Evolutionary conservation across 177 flowering plant species (phyloP).

Genomic region (Vitis hybrid): DNA sequence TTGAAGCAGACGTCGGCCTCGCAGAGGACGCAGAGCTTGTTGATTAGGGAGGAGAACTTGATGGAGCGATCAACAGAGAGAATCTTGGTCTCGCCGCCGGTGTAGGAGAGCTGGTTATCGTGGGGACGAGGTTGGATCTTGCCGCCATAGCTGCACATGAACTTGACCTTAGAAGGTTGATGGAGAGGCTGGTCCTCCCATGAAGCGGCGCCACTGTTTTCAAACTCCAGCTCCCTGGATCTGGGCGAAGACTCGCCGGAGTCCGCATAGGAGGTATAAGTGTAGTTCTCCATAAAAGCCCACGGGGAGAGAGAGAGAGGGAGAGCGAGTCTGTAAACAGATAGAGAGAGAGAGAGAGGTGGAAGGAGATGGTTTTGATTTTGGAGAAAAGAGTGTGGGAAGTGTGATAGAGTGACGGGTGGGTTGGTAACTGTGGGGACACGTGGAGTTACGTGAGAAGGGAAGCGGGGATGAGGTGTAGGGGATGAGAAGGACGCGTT

Average conservation of each 20-base stretch:
- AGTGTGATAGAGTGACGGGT: not conserved
- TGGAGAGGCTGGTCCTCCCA: constrained; percentile 51
- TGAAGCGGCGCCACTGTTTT: constrained; percentile 37
- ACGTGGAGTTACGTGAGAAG: not conserved
- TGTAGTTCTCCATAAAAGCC: constrained; percentile 46
- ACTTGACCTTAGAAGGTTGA: constrained; percentile 45
- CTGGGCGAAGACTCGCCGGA: constrained; percentile 69
- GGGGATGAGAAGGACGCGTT: no score
- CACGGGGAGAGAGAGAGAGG: not conserved
- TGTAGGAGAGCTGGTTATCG: constrained; percentile 61
- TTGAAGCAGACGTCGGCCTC: constrained; percentile 44
- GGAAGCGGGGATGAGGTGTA: no score
- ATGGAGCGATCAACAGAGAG: constrained; percentile 54
- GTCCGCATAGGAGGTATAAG: constrained; percentile 52
- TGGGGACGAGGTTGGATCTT: constrained; percentile 67
- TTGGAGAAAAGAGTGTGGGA: not conserved
- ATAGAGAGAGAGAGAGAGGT: not conserved
- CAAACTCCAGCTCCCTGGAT: constrained; percentile 64
- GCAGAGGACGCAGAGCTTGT: constrained; percentile 46
- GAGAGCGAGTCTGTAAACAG: not conserved
- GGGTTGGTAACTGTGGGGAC: not conserved
- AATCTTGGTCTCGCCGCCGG: constrained; percentile 71
- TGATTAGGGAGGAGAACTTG: constrained; percentile 34
- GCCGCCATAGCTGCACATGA: constrained; percentile 75
- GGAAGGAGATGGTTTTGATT: no score